phyloP scores from a whole-genome alignment of 306 rosid species.

The Cucumis hystrix region DNA sequence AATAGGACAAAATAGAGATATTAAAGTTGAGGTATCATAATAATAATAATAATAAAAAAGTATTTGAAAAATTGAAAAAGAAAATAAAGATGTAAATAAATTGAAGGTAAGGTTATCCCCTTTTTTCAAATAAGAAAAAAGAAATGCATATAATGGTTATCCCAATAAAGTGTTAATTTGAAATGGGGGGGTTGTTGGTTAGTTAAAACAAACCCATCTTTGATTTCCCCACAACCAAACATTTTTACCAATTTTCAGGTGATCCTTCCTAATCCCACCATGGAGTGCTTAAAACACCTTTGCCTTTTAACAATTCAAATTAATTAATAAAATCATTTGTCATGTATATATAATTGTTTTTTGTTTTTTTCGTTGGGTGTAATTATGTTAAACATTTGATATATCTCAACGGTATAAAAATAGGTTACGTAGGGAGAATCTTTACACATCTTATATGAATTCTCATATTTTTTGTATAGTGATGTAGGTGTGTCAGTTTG shows the following conservation, averaged over 20 bases:
- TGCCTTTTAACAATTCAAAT: background rate
- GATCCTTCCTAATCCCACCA: background rate
- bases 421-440: no score
- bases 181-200: background rate
- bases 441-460: no score
- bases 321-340: background rate
- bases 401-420: no score
- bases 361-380: no score
- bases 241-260: slow-evolving; percentile 4
- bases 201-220: slow-evolving; percentile 3
- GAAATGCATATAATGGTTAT: no score
- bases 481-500: no score
- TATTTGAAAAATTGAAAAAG: background rate
- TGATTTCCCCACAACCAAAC: background rate
- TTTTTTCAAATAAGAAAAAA: no score
- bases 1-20: background rate
- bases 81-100: background rate
- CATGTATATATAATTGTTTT: no score
- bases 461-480: no score
- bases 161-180: background rate
- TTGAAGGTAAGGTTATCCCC: background rate
- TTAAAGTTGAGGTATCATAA: background rate
- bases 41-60: no score
- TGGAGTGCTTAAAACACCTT: background rate
- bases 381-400: no score